Evolutionary conservation across 169 alveolate genomes (phyloP).

Genomic region (Eimeria praecox): DNA sequence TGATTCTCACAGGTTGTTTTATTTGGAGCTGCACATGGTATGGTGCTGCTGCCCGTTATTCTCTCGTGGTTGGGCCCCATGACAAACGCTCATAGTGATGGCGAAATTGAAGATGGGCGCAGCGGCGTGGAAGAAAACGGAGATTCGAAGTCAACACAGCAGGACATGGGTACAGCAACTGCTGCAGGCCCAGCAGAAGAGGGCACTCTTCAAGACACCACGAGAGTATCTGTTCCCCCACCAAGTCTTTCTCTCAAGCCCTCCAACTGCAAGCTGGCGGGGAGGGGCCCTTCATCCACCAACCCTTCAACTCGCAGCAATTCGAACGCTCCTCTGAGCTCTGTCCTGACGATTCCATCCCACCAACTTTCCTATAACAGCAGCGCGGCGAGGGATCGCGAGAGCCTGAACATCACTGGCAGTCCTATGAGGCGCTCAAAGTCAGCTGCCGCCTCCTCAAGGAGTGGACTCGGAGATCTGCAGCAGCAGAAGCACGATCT

Average conservation of each 20-base stretch:
- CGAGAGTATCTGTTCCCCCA: slow-evolving; percentile 49
- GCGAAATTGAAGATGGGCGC: neutral
- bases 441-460: slow-evolving; percentile 64
- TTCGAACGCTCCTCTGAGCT: neutral
- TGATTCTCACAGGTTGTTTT: slow-evolving; percentile 44
- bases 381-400: neutral
- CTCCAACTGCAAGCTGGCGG: slow-evolving; percentile 46
- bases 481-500: slow-evolving; percentile 52
- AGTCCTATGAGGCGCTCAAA: slow-evolving; percentile 74
- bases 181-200: slow-evolving; percentile 62
- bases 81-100: neutral
- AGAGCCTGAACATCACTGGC: neutral
- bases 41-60: slow-evolving; percentile 81
- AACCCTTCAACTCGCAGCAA: neutral
- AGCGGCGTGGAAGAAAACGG: slow-evolving; percentile 48
- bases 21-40: slow-evolving; percentile 82
- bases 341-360: slow-evolving; percentile 55
- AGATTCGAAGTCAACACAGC: neutral
- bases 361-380: slow-evolving; percentile 13
- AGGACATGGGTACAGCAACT: slow-evolving; percentile 1
- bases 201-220: slow-evolving; percentile 1
- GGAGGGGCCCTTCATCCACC: slow-evolving; percentile 24
- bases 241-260: slow-evolving; percentile 72
- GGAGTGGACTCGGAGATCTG: slow-evolving; percentile 11
- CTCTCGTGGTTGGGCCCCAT: slow-evolving; percentile 81